Percentiles rank a stretch among this genome's conserved stretches.
phyloP scores from a whole-genome alignment of 2,329 filamentous ascomycete species.

The Chalaropsis thielavioides region DNA sequence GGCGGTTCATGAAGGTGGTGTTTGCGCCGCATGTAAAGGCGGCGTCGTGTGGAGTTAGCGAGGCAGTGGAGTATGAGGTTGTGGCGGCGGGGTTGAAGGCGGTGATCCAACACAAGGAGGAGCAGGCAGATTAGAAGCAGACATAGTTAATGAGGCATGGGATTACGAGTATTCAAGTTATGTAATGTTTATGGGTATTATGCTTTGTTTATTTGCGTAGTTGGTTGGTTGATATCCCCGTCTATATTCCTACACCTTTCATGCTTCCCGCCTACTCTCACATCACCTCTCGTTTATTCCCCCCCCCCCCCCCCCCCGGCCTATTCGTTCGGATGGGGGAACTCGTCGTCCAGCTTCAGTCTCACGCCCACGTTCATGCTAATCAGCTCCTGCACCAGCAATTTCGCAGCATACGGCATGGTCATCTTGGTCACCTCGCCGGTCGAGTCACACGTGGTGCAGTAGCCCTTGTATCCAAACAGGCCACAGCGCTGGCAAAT shows the following conservation, averaged over 20 bases:
- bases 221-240: background rate
- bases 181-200: background rate
- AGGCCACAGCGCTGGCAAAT: conserved; percentile 88
- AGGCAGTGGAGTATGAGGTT: conserved; percentile 60
- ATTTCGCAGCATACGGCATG: conserved; percentile 93
- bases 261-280: background rate
- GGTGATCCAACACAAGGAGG: conserved; percentile 17
- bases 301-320: background rate
- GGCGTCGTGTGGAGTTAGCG: conserved; percentile 33
- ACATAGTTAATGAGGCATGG: background rate
- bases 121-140: background rate
- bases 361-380: conserved; percentile 98
- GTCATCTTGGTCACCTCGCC: conserved; percentile 80
- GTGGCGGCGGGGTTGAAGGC: conserved; percentile 46
- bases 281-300: background rate
- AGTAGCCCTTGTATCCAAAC: conserved; percentile 92
- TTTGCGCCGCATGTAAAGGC: conserved; percentile 64
- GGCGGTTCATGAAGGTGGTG: conserved; percentile 72
- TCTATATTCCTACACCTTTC: background rate
- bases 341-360: conserved; percentile 85
- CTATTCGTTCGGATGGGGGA: conserved; percentile 47
- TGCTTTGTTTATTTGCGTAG: background rate
- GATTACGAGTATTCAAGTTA: background rate
- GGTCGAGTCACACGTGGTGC: conserved; percentile 78
- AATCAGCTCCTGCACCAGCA: conserved; percentile 87